Evolutionary conservation across 2,329 filamentous ascomycete species (phyloP), one percentile per base, ranked within the genome.

Genomic region (Fusarium luffae): DNA sequence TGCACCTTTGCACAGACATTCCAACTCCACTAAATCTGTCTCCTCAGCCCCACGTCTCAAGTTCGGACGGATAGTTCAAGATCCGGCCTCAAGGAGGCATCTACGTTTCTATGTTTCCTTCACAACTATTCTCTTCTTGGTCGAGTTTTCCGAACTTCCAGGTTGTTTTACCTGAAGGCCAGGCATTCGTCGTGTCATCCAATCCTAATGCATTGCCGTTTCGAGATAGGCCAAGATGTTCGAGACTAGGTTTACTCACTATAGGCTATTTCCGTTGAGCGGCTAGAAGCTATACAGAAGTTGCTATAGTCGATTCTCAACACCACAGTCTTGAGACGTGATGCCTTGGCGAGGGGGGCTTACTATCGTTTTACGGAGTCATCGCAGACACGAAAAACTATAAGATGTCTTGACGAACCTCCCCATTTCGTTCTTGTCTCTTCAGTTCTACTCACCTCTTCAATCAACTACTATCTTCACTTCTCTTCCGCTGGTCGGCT

Each of bases 401-500:
- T 63, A 63, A 62, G 51, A 34, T 21, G 41, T 7, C 43, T 6
- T 34, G 7, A 16, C 7, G 10, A 32, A 25, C 28, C 49, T 23
- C 25, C 12, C 32, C 23, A 21, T 54, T 52, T 27, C 41, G 21
- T 54, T 54, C 28, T 62, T 62, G 21, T 13, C 11, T 63, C 59
- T 19, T 23, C 59, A 63, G 59, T 63, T 14, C 28, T 30, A 62
- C 59, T 63, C 59, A 62, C 25, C 30, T 46, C 28, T 32, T 21
- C 34, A 52, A 47, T 21, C 32, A 41, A 50, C 42, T 8, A 23
- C 34, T 19, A 60, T 58, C 25, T 62, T 63, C 59, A 34, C 46
- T 63, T 63, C 59, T 62, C 28, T 28, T 63, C 59, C 57, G 59
- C 59, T 63, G 59, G 59, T 42, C 59, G 59, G 57, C 51, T 62